phyloP scores from a whole-genome alignment of 2,329 filamentous ascomycete species.

The Xenoacremonium recifei region DNA sequence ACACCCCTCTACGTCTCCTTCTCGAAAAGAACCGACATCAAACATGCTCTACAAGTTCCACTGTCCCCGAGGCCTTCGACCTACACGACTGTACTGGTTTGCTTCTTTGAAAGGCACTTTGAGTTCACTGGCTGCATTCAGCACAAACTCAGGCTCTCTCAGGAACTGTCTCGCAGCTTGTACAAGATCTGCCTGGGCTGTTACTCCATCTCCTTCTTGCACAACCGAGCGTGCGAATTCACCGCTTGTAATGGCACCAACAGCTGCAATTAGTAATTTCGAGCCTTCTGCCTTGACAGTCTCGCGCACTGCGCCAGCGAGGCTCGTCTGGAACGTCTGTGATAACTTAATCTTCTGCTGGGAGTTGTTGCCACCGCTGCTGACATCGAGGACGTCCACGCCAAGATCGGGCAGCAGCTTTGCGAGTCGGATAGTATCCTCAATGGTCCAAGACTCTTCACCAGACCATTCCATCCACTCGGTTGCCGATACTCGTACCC shows the following conservation, averaged over 20 bases:
- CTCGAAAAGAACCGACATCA: no score
- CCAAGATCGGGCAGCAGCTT: conserved; percentile 66
- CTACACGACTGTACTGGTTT: conserved; percentile 54
- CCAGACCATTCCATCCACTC: conserved; percentile 57
- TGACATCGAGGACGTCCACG: conserved; percentile 82
- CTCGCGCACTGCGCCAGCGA: conserved; percentile 70
- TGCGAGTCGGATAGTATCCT: conserved; percentile 46
- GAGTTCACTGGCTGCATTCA: conserved; percentile 70
- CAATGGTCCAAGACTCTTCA: conserved; percentile 62
- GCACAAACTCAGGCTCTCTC: conserved; percentile 77
- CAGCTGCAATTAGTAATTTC: conserved; percentile 65
- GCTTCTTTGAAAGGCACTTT: conserved; percentile 70
- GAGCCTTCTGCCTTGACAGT: conserved; percentile 51
- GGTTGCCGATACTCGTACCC: conserved; percentile 59
- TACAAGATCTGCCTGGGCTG: conserved; percentile 64
- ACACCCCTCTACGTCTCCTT: no score
- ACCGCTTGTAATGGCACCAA: conserved; percentile 71
- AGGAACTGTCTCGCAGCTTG: conserved; percentile 75
- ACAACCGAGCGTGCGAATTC: conserved; percentile 61
- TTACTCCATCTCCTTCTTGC: conserved; percentile 42
- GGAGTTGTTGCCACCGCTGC: conserved; percentile 68
- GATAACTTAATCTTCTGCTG: conserved; percentile 59
- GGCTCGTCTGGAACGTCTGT: conserved; percentile 71
- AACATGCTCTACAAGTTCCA: not conserved
- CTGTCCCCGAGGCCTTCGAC: conserved; percentile 8